These are phyloP conservation scores for Plasmodium berghei DNA, from an alignment of 169 alveolate genomes.

Conservation along the genomic window DNA sequence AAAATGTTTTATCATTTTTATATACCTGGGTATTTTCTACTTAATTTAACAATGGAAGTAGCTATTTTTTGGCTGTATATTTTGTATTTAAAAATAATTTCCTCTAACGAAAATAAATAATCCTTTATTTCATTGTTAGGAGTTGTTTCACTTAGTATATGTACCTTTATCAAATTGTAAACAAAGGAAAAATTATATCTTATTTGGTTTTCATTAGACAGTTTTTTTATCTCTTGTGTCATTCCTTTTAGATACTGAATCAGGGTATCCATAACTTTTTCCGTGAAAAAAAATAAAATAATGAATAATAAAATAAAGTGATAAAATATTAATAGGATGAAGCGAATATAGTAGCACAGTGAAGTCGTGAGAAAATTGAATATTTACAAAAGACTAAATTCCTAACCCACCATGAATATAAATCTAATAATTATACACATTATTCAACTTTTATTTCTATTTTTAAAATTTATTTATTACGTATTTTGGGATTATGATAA, in stretches of 20 bases:
- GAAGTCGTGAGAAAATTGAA: no score
- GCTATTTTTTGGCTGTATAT: slow-evolving; percentile 55
- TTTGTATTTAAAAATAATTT: slow-evolving; percentile 60
- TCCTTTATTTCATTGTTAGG: not conserved
- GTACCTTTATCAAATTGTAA: slow-evolving; percentile 31
- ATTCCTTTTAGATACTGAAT: slow-evolving; percentile 21
- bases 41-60: slow-evolving; percentile 4
- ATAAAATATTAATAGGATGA: not conserved
- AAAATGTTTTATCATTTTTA: not conserved
- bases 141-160: slow-evolving; percentile 19
- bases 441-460: not conserved
- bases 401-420: not conserved
- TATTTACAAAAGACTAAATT: not conserved
- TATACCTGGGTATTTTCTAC: slow-evolving; percentile 22
- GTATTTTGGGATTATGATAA: slow-evolving; percentile 64
- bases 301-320: not conserved
- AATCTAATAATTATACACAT: not conserved
- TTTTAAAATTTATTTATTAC: slow-evolving; percentile 25
- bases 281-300: not conserved
- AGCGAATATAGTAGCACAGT: not conserved
- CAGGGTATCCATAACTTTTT: slow-evolving; percentile 41
- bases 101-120: slow-evolving; percentile 20
- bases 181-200: slow-evolving; percentile 58
- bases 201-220: slow-evolving; percentile 44
- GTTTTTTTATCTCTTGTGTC: slow-evolving; percentile 1